These are phyloP conservation scores for Plectosphaerella cucumerina DNA, from an alignment of 2,329 filamentous ascomycete species.

Conservation along the genomic window DNA sequence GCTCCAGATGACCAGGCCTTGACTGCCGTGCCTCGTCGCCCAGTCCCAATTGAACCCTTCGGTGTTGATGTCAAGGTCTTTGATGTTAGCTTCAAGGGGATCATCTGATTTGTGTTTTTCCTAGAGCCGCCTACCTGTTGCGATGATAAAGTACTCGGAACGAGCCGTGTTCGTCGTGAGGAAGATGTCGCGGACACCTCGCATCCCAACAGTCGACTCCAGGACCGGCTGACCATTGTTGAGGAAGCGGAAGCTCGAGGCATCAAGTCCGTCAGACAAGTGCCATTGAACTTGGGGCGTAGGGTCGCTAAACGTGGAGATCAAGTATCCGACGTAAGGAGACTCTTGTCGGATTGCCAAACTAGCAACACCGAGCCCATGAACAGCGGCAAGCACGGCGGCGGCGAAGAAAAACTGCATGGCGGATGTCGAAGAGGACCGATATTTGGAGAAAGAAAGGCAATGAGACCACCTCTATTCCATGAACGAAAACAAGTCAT, in stretches of 20 bases:
- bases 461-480: no score
- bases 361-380: no score
- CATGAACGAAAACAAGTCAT: no score
- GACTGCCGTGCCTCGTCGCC: conserved; percentile 28
- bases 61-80: conserved; percentile 30
- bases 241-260: conserved; percentile 25
- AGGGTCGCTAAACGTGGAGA: conserved; percentile 29
- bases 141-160: conserved; percentile 28
- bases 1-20: conserved; percentile 30
- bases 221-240: conserved; percentile 26
- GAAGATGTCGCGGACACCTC: conserved; percentile 28
- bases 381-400: no score
- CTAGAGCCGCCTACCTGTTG: conserved; percentile 21
- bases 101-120: neutral
- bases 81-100: neutral
- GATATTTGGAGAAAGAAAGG: no score
- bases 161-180: conserved; percentile 26
- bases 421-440: no score
- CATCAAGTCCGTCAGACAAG: conserved; percentile 25
- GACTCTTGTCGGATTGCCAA: conserved; percentile 3
- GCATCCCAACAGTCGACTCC: conserved; percentile 26
- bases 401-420: no score
- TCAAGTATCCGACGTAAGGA: conserved; percentile 26
- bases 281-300: conserved; percentile 26
- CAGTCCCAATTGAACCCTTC: conserved; percentile 29